phyloP scores from a whole-genome alignment of 208 protist genomes.

The Zelonia costaricensis region DNA sequence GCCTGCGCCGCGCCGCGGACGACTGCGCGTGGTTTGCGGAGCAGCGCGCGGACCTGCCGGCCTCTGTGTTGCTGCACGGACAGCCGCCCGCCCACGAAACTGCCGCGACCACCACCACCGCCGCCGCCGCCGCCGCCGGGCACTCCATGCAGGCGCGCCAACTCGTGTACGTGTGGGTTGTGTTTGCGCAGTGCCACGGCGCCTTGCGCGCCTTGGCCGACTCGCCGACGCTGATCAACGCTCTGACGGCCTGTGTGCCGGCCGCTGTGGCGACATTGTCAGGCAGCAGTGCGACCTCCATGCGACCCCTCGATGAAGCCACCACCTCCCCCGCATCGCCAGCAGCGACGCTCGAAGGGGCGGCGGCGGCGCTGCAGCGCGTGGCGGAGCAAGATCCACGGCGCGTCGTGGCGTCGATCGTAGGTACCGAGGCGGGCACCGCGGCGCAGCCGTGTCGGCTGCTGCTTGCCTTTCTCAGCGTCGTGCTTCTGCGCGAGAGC shows the following conservation, averaged over 20 bases:
- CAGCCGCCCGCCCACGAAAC: not conserved
- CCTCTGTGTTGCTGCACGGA: too few species aligned
- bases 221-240: conserved; percentile 18
- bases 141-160: not conserved
- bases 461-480: conserved; percentile 16
- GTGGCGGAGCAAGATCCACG: not conserved
- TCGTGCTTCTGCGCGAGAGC: conserved; percentile 29
- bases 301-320: too few species aligned
- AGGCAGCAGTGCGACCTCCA: too few species aligned
- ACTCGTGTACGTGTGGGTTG: not conserved
- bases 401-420: not conserved
- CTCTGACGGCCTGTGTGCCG: conserved; percentile 22
- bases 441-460: conserved; percentile 4
- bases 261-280: not conserved
- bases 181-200: conserved; percentile 19
- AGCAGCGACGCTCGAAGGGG: too few species aligned
- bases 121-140: too few species aligned
- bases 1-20: conserved; percentile 23
- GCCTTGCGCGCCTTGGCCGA: conserved; percentile 10
- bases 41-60: too few species aligned
- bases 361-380: not conserved
- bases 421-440: not conserved
- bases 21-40: conserved; percentile 7
- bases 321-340: too few species aligned
- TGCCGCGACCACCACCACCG: too few species aligned